Base-by-base conservation (phyloP, 306 rosid genomes). In the Quercus alba region DNA sequence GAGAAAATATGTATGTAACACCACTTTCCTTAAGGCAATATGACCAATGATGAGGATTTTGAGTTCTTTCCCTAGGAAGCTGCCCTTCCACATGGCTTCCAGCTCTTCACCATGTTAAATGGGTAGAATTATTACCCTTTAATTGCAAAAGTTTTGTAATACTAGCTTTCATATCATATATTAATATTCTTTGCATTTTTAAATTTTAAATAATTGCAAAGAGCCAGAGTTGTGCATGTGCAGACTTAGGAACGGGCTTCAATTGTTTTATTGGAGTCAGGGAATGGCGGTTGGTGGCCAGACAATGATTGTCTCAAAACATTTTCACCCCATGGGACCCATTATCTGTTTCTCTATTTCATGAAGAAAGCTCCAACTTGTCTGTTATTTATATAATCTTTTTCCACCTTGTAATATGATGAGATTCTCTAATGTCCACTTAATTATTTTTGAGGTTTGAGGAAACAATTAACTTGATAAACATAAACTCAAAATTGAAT, bases 191-290 rank as follows among this genome's bases (percentile, higher is more conserved):
- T 30, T 19, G 49, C 13, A 15, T 58, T 76, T 62, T 44, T 23
- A 18, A 55, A 56, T 31, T 41, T 52, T 64, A 72, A 49, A 64
- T 77, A 57, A 81, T 85, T 87, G 85, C 77, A 78, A 49, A 72
- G 61, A 66, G 94, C 86, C 91, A 87, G 90, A 82, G 84, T 85
- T 80, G 78, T 85, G 90, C 97, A 90, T 89, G 95, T 92, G 91
- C 73, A 85, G 81, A 76, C 55, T 62, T 56, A 33, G 67, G 56
- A 78, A 84, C 82, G 81, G 86, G 58, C 78, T 77, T 62, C 80
- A 80, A 52, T 84, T 80, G 83, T 80, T 87, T 83, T 86, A 56
- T 71, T 57, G 78, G 55, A 81, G 46, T 7, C 11, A 41, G 84
- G 85, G 82, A 75, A 84, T 86, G 87, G 88, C 77, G 80, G 82